Percentiles rank a stretch among this genome's conserved stretches.
phyloP scores from a whole-genome alignment of 441 rosid genomes.

The Biscutella auriculata region DNA sequence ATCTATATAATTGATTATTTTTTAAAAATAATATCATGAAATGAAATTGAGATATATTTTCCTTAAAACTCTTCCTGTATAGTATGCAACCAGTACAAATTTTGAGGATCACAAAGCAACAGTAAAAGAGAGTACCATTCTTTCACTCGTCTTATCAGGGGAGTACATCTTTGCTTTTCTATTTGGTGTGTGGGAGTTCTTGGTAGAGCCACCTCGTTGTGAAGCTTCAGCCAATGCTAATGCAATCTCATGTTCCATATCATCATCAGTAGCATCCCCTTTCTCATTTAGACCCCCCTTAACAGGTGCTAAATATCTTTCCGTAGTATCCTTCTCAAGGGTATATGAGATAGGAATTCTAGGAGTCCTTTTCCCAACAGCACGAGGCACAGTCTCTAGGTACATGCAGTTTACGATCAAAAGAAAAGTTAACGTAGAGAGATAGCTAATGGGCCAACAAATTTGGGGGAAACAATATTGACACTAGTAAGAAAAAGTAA shows the following conservation, averaged over 20 bases:
- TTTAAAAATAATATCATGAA: not conserved
- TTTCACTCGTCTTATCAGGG: slow-evolving; percentile 24
- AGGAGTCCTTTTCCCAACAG: slow-evolving; percentile 57
- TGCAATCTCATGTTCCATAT: slow-evolving; percentile 48
- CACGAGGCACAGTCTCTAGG: slow-evolving; percentile 40
- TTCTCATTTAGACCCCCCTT: slow-evolving; percentile 44
- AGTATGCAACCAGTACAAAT: not conserved
- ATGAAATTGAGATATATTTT: not conserved
- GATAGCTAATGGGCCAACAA: not conserved
- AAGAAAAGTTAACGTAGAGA: slow-evolving; percentile 8
- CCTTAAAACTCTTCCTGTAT: not conserved
- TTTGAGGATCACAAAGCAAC: slow-evolving; percentile 1
- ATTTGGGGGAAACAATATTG: not conserved
- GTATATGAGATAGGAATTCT: slow-evolving; percentile 43
- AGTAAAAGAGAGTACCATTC: slow-evolving; percentile 30
- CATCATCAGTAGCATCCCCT: slow-evolving; percentile 38
- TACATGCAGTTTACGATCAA: slow-evolving; percentile 14
- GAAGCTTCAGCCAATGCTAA: slow-evolving; percentile 42
- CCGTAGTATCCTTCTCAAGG: slow-evolving; percentile 35
- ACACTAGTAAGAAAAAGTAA: not conserved
- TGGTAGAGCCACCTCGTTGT: slow-evolving; percentile 42
- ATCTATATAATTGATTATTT: not conserved
- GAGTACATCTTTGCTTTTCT: slow-evolving; percentile 32
- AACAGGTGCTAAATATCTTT: slow-evolving; percentile 47
- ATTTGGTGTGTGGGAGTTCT: slow-evolving; percentile 33